Conservation (phyloP, 176 grass and related monocot genomes). For the Tuctoria greenei region DNA sequence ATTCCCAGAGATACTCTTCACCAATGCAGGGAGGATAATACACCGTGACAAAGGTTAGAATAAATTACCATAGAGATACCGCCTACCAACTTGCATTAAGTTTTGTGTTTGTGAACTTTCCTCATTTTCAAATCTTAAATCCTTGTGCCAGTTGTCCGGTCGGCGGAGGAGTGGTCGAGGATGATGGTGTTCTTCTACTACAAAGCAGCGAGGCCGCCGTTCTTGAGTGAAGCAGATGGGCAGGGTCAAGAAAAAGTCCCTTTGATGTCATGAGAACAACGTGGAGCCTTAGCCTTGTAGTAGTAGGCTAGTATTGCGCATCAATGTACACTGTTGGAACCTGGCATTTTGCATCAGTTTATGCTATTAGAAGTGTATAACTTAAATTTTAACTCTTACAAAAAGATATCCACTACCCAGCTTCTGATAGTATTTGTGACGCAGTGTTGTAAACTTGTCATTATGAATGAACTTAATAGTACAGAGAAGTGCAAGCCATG, state of each 20-base stretch:
- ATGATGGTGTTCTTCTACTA: conserved; percentile 97
- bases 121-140: neutral
- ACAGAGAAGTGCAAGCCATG: no score
- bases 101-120: neutral
- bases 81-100: neutral
- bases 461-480: neutral
- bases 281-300: neutral
- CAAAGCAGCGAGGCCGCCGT: conserved; percentile 73
- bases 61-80: neutral
- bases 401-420: neutral
- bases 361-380: neutral
- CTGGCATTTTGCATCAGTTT: neutral
- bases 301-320: conserved; percentile 5
- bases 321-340: conserved; percentile 11
- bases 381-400: neutral
- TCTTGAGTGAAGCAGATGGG: conserved; percentile 60
- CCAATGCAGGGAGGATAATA: conserved; percentile 86
- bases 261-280: conserved; percentile 49
- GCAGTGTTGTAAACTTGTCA: neutral
- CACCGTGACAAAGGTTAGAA: conserved; percentile 74
- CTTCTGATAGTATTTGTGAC: neutral
- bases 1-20: conserved; percentile 90
- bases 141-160: conserved; percentile 51
- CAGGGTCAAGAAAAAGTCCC: conserved; percentile 78
- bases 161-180: conserved; percentile 67